These are phyloP conservation scores for Ecytonucleospora hepatopenaei DNA, from an alignment of 371 early-diverging fungal species.

Conservation along the genomic window DNA sequence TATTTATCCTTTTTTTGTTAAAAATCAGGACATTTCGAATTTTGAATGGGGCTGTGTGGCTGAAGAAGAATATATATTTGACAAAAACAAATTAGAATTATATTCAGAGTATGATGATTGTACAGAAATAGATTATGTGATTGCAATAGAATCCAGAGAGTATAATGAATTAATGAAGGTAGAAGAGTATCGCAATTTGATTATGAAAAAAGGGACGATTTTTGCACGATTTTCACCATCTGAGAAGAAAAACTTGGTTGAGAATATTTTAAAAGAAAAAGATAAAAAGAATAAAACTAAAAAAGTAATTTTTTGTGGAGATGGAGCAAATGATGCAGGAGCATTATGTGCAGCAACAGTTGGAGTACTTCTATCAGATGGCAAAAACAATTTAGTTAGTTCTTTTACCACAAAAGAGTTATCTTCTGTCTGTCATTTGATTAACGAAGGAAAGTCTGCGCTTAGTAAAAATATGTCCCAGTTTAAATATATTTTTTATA, in stretches of 20 bases:
- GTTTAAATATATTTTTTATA: constrained; percentile 81
- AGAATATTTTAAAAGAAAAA: too few relatives aligned
- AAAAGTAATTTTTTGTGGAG: constrained; percentile 68
- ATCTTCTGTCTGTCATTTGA: constrained; percentile 72
- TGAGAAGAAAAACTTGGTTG: constrained; percentile 63
- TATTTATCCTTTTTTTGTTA: constrained; percentile 52
- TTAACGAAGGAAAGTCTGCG: constrained; percentile 88
- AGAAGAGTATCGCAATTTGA: constrained; percentile 19
- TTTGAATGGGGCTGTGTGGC: constrained; percentile 49
- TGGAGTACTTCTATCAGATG: constrained; percentile 83
- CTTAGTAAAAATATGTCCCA: constrained; percentile 85
- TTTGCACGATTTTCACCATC: constrained; percentile 97
- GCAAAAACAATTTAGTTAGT: constrained; percentile 88
- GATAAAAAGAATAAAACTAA: constrained; percentile 31
- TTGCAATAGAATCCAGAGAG: constrained; percentile 52
- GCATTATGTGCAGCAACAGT: constrained; percentile 92
- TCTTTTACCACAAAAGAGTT: constrained; percentile 83
- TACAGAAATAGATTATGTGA: constrained; percentile 46
- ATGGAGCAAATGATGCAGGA: constrained; percentile 98
- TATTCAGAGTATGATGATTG: constrained; percentile 45
- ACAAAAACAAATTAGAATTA: constrained; percentile 47
- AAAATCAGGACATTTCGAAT: constrained; percentile 28
- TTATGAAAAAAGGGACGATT: constrained; percentile 57
- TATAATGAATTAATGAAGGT: constrained; percentile 57
- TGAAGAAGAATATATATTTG: constrained; percentile 50